Evolutionary conservation across 75 land plant species (phyloP), one percentile per base, ranked within the genome.

Genomic region (Picea sitchensis): DNA sequence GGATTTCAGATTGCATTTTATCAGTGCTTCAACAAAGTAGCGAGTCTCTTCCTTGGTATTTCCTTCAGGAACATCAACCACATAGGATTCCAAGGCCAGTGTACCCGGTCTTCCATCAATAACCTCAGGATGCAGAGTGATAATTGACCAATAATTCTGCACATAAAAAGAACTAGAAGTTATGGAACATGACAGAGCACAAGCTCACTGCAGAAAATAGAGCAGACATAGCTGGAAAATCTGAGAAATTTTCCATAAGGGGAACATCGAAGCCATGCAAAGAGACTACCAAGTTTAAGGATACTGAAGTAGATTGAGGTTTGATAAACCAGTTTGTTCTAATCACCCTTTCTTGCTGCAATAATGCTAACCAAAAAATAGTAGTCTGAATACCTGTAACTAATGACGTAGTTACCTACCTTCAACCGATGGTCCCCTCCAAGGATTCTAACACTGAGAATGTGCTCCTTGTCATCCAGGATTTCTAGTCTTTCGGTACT

Each of bases 41-140:
- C 91, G 85, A 4, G 95, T 91, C n/a, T 93, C 95, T 26, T 93
- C 89, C 38, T 79, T 82, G 14, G 93, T 91, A 82, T 93, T 93
- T 11, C 93, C 95, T 12, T 85, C 88, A 8, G 95, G 95, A 82
- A 93, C 87, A 77, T 93, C 95, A 78, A 89, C 93, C 38, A 87
- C 91, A 71, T 79, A 93, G 0, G 95, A 93, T 75, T 93, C 95
- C 3, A 91, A 69, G 8, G 91, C 90, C 83, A 90, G 9, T 11
- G 94, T 90, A 59, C 88, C 89, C 20, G 82, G 82, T 69, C 89
- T 87, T 21, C 87, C 95, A 80, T 94, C 92, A 30, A 86, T 85
- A 58, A 85, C 81, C 79, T 88, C 88, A 13, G 86, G 81, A 81
- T 94, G 97, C 12, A 93, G 79, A 14, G 88, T 85, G 21, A 84